Conservation (phyloP, 192 early-diverging fungal species). For the Gigaspora rosea region DNA sequence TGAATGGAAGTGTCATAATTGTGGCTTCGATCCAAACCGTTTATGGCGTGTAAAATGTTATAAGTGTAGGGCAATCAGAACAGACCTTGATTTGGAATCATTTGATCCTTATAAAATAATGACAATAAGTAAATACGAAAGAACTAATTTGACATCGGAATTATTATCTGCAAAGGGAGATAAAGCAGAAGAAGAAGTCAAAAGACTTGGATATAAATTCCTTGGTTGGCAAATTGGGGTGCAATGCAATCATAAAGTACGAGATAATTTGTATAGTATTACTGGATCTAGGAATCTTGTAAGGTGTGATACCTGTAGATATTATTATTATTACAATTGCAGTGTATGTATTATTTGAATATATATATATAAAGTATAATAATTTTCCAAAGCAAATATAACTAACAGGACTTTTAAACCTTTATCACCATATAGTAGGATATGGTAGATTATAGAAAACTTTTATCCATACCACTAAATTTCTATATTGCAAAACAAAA, state of each 20-base stretch:
- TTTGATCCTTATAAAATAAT: background rate
- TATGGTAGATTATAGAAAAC: no score
- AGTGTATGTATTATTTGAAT: background rate
- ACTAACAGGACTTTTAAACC: no score
- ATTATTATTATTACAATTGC: slow-evolving; percentile 11
- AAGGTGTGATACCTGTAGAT: slow-evolving; percentile 2
- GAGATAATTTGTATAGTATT: background rate
- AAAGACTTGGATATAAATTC: background rate
- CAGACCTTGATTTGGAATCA: background rate
- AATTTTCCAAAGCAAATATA: no score
- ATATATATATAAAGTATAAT: no score
- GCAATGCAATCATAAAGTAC: background rate
- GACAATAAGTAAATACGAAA: background rate
- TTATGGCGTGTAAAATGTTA: background rate
- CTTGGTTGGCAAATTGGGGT: background rate
- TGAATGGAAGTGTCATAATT: slow-evolving; percentile 7
- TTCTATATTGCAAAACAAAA: no score
- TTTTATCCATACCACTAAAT: no score
- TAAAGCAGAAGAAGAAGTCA: no score
- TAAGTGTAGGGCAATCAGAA: background rate
- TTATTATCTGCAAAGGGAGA: background rate
- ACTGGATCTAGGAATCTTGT: slow-evolving; percentile 9
- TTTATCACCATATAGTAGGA: no score
- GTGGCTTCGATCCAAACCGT: background rate
- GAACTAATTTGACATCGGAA: background rate